Evolutionary conservation across 495 filamentous ascomycete genomes (phyloP).

Genomic region (Hypoxylon intermedium): DNA sequence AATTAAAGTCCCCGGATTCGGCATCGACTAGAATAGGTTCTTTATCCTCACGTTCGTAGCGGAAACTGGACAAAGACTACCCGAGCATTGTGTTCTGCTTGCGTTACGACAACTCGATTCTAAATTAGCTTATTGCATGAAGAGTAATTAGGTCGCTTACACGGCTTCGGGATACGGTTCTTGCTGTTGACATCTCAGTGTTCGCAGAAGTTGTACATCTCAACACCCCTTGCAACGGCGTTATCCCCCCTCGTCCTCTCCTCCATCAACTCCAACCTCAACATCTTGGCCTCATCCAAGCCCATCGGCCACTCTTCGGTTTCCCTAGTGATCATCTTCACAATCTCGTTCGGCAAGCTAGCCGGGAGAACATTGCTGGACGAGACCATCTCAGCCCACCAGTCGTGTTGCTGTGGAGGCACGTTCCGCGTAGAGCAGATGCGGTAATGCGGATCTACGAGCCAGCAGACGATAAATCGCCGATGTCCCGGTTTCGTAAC

Average conservation of each 20-base stretch:
- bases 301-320: constrained; percentile 34
- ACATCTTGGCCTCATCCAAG: constrained; percentile 31
- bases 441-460: constrained; percentile 61
- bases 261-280: constrained; percentile 28
- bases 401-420: constrained; percentile 59
- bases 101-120: no score
- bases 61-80: no score
- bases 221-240: neutral
- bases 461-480: constrained; percentile 65
- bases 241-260: constrained; percentile 20
- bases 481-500: constrained; percentile 57
- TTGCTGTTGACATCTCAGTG: no score
- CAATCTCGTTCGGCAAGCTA: constrained; percentile 35
- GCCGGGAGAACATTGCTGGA: constrained; percentile 10
- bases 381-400: constrained; percentile 50
- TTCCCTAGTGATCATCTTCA: constrained; percentile 30
- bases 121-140: no score
- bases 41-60: no score
- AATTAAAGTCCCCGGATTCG: no score
- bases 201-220: neutral
- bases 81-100: no score
- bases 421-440: constrained; percentile 64
- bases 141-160: no score
- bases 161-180: no score
- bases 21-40: no score